phyloP scores from a whole-genome alignment of 1,139 yeast genomes.

The Zygosaccharomyces sapae region DNA sequence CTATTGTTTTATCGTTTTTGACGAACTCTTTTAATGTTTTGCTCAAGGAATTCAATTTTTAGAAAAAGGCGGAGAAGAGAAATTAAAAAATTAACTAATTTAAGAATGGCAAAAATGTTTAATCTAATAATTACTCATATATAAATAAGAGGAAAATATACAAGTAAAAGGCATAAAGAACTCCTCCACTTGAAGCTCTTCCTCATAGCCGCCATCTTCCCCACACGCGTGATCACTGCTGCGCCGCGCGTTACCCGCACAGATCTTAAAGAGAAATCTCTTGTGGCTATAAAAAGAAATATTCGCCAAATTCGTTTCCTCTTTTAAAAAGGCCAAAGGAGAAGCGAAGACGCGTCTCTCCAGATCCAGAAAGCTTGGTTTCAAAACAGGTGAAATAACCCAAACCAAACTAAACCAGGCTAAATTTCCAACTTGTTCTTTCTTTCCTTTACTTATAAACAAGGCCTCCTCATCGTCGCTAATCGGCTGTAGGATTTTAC shows the following conservation, averaged over 20 bases:
- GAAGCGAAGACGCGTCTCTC: background rate
- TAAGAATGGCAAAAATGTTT: too few species aligned
- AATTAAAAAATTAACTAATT: too few species aligned
- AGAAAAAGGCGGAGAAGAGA: too few species aligned
- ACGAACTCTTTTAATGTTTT: too few species aligned
- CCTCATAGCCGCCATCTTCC: background rate
- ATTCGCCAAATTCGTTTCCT: background rate
- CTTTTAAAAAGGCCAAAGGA: background rate
- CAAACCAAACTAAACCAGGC: background rate
- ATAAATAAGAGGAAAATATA: too few species aligned
- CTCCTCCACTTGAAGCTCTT: too few species aligned
- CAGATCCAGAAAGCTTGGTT: constrained; percentile 3
- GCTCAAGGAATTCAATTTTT: too few species aligned
- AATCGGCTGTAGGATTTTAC: background rate
- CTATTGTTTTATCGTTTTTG: too few species aligned
- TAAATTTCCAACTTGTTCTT: background rate
- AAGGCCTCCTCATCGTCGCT: background rate
- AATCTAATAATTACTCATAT: too few species aligned
- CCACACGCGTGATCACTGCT: background rate
- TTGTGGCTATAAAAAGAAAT: background rate
- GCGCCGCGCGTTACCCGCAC: constrained; percentile 1
- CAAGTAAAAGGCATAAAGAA: too few species aligned
- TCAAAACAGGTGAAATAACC: background rate
- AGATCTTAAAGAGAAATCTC: background rate
- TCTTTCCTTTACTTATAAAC: background rate